Percentiles rank a stretch among this genome's conserved stretches.
Conservation (phyloP, 73 alveolate species). For the Paramecium caudatum region DNA sequence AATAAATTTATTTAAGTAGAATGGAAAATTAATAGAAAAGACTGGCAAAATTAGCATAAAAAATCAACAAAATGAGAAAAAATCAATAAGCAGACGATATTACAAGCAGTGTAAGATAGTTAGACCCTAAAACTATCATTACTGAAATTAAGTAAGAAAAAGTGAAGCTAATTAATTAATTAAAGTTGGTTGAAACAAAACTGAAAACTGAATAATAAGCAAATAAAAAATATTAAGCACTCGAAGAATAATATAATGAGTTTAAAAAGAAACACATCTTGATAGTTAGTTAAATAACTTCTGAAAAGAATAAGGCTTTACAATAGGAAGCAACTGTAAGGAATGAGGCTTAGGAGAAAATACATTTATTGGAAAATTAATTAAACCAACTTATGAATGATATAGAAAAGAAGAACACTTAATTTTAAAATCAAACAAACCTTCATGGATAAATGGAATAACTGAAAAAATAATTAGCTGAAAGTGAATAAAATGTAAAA, state of each 20-base stretch:
- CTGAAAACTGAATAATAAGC: background rate
- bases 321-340: background rate
- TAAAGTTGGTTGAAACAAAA: background rate
- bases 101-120: background rate
- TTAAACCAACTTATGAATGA: background rate
- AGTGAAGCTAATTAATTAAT: background rate
- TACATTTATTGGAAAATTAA: background rate
- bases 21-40: too few species aligned
- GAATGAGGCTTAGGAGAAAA: conserved; percentile 9
- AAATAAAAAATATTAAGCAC: background rate
- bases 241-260: conserved; percentile 43
- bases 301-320: background rate
- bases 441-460: too few species aligned
- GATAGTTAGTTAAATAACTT: background rate
- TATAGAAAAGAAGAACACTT: too few species aligned
- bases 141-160: conserved; percentile 11
- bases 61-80: background rate
- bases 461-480: too few species aligned
- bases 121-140: conserved; percentile 6
- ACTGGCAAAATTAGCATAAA: background rate
- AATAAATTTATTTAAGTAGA: too few species aligned
- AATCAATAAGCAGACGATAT: background rate
- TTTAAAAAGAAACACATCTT: background rate
- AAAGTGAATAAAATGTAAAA: too few species aligned
- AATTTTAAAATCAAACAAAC: too few species aligned